Evolutionary conservation across 257 asterid genomes (phyloP).

Genomic region (Solanum virginianum): DNA sequence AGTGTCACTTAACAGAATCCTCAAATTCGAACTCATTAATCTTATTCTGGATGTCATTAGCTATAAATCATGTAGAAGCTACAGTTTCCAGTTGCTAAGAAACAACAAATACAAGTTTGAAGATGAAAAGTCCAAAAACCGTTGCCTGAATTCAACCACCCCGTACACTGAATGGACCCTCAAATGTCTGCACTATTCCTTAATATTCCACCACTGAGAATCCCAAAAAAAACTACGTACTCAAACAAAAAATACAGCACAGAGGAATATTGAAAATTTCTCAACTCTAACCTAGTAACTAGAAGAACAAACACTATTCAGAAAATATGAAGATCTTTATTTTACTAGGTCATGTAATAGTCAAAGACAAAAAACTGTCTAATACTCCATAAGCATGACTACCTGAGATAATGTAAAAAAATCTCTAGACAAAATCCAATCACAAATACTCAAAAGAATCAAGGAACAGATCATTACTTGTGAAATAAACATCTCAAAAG

Average conservation of each 20-base stretch:
- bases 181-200: neutral
- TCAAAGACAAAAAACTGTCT: neutral
- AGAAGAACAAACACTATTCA: neutral
- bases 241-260: neutral
- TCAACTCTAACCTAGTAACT: neutral
- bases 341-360: neutral
- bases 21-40: neutral
- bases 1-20: neutral
- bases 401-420: neutral
- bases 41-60: neutral
- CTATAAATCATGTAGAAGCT: neutral
- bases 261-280: neutral
- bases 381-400: neutral
- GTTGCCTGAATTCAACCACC: neutral
- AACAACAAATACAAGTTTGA: neutral
- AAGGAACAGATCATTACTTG: neutral
- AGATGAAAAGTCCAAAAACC: neutral
- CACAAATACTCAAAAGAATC: neutral
- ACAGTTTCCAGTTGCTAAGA: neutral
- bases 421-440: neutral
- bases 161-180: neutral
- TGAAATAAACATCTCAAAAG: neutral
- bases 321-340: neutral
- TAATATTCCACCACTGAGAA: neutral
- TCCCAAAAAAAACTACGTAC: neutral